Conservation (phyloP, 2,329 filamentous ascomycete species). For the Cladorrhinum sp. region DNA sequence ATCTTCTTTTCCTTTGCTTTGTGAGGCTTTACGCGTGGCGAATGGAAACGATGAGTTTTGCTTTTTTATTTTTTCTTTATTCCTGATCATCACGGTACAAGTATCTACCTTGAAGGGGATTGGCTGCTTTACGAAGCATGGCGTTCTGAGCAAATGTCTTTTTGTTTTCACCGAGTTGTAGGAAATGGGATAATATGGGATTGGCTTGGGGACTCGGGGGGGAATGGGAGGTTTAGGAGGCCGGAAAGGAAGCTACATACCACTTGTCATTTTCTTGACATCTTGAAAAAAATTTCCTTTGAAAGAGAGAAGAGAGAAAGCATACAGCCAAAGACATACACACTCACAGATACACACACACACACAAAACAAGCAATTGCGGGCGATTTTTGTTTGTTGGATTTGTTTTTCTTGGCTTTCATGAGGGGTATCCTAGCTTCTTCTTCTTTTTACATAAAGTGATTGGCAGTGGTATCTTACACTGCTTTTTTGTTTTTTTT, state of each 20-base stretch:
- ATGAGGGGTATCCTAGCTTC: no score
- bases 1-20: background rate
- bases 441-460: background rate
- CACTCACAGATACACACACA: background rate
- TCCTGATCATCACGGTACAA: background rate
- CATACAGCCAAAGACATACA: background rate
- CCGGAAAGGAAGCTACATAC: no score
- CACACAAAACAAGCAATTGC: no score
- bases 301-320: no score
- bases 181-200: background rate
- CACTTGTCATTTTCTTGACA: no score
- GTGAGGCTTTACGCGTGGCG: background rate
- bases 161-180: background rate
- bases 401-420: no score
- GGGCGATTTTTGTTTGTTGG: background rate
- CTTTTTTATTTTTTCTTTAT: background rate
- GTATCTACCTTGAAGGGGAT: background rate
- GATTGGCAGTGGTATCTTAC: background rate
- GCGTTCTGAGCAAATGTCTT: constrained; percentile 7
- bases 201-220: background rate
- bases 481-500: background rate
- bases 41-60: background rate
- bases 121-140: constrained; percentile 12
- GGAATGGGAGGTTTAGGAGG: background rate
- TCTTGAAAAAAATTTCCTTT: no score